Base-by-base conservation (phyloP, 2,329 filamentous ascomycete genomes). In the Calonectria hawksworthii region DNA sequence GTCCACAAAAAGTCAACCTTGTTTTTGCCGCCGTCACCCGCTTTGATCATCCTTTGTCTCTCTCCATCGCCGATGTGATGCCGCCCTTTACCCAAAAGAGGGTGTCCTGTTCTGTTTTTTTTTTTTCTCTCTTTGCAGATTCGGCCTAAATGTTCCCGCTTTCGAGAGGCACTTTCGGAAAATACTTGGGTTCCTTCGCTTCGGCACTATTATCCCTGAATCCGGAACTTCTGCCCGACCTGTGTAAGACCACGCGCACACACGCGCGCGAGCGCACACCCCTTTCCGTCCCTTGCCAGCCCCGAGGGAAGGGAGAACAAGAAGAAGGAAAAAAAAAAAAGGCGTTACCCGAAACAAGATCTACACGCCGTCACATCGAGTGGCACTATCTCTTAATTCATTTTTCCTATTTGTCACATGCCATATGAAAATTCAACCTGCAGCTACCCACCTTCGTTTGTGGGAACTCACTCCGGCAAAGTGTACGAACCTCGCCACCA, bases 381-480 rank as follows among this genome's bases (percentile, higher is more conserved):
- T 14, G 10, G 26, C 16, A 18, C 47, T 8, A 51, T 26, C 28
- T 26, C 28, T 23, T 26, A 47, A 52, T 44, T 44, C n/a, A 13
- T 54, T 30, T 56, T 38, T 50, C n/a, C 26, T 38, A 21, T 36
- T 61, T 38, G 64, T 68, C 70, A 64, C 65, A 68, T 73, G 34
- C 47, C 47, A 47, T 38, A 47, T 63, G n/a, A 28, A 56, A 64
- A 59, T 26, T 38, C 70, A 47, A 68, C 65, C 34, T 41, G 30
- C 64, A 52, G 34, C 28, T 59, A 63, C 30, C 65, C 64, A 72
- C 70, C 11, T 34, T n/a, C n/a, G n/a, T n/a, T n/a, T 23, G 44
- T 67, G 70, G 38, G 64, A 68, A 72, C 70, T 67, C 28, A 21
- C 21, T 50, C 23, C 21, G n/a, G n/a, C 21, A 36, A 61, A 50